Evolutionary conservation across 164 flowering plant genomes (phyloP).

Genomic region (Sedum album): DNA sequence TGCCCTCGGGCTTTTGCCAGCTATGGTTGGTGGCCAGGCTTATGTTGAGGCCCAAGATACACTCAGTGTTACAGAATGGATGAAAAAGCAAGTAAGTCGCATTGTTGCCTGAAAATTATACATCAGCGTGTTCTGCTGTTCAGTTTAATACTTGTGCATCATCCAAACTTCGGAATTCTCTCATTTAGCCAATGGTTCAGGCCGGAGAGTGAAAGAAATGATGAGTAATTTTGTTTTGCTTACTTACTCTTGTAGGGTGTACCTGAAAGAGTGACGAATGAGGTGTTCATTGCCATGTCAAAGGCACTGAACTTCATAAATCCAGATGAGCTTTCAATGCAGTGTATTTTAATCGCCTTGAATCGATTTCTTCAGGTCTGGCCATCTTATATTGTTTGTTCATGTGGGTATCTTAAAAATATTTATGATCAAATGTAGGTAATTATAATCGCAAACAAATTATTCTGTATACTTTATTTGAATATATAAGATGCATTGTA

Average conservation of each 20-base stretch:
- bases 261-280: constrained; percentile 85
- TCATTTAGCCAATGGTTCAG: too few relatives aligned
- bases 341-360: constrained; percentile 89
- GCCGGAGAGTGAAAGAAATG: not conserved
- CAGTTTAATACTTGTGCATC: not conserved
- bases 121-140: not conserved
- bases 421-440: not conserved
- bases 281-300: constrained; percentile 98
- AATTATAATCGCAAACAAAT: not conserved
- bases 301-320: constrained; percentile 96
- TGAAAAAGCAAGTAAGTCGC: constrained; percentile 72
- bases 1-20: constrained; percentile 99
- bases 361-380: constrained; percentile 94
- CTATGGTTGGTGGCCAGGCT: constrained; percentile 87
- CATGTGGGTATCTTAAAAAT: not conserved
- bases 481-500: not conserved
- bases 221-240: not conserved
- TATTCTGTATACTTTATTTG: not conserved
- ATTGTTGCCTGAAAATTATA: not conserved
- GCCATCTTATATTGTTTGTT: constrained; percentile 7
- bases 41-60: constrained; percentile 99
- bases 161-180: not conserved
- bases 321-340: constrained; percentile 99
- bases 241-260: constrained; percentile 45
- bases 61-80: constrained; percentile 85